phyloP scores from a whole-genome alignment of 768 basidiomycete species.

The Leucocoprinus leucothites region DNA sequence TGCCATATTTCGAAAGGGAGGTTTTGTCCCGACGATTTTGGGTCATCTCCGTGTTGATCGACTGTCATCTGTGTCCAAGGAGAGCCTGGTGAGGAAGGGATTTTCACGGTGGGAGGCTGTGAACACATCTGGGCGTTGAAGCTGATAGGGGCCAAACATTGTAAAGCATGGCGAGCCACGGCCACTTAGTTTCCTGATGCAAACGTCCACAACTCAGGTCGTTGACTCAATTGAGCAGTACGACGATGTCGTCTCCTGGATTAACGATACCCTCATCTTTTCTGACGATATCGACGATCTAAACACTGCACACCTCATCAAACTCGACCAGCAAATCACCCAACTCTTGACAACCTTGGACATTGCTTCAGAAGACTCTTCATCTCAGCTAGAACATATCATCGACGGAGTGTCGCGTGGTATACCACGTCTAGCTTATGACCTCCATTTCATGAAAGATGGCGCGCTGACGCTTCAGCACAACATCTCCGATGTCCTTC shows the following conservation, averaged over 20 bases:
- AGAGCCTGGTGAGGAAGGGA: too few species aligned
- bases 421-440: conserved; percentile 89
- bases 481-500: conserved; percentile 60
- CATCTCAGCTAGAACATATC: conserved; percentile 77
- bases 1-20: not conserved
- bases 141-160: not conserved
- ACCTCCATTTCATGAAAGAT: conserved; percentile 96
- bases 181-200: not conserved
- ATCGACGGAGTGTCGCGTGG: conserved; percentile 92
- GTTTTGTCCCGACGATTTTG: not conserved
- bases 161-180: not conserved
- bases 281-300: conserved; percentile 28
- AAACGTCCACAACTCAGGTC: conserved; percentile 37
- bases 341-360: conserved; percentile 79
- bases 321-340: conserved; percentile 72
- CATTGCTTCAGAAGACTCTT: conserved; percentile 85
- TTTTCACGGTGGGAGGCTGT: too few species aligned
- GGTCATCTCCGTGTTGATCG: too few species aligned
- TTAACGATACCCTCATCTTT: conserved; percentile 57
- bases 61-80: too few species aligned
- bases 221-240: conserved; percentile 57
- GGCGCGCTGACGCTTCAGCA: conserved; percentile 75
- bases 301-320: conserved; percentile 38
- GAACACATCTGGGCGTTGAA: not conserved
- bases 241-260: conserved; percentile 64